Conservation (phyloP, 768 basidiomycete species). For the Auricularia sp. region DNA sequence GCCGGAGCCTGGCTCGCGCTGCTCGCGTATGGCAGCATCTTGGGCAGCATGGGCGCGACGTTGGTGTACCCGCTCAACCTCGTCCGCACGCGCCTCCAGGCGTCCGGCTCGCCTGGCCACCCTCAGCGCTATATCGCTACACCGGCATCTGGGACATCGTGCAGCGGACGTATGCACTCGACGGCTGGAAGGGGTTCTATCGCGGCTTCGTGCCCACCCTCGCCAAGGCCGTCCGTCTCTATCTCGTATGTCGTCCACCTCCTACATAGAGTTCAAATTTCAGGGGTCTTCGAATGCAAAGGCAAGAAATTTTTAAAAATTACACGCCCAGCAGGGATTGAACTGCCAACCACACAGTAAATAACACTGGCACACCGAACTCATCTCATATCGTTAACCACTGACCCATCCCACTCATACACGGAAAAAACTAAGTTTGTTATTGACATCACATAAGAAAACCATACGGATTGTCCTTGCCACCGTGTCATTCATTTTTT, state of each 20-base stretch:
- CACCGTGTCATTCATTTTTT: too few species aligned
- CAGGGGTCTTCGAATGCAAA: too few species aligned
- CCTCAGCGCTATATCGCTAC: slow-evolving; percentile 86
- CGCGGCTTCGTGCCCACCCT: slow-evolving; percentile 84
- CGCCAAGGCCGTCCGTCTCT: slow-evolving; percentile 95
- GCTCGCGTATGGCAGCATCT: slow-evolving; percentile 84
- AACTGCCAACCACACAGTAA: too few species aligned
- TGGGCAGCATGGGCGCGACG: slow-evolving; percentile 87
- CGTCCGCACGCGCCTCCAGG: slow-evolving; percentile 89
- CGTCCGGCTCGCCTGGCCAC: slow-evolving; percentile 91
- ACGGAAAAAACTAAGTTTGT: too few species aligned
- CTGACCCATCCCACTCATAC: too few species aligned
- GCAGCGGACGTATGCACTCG: slow-evolving; percentile 64
- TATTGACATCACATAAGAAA: too few species aligned
- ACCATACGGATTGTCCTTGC: too few species aligned
- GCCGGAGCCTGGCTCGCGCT: slow-evolving; percentile 84
- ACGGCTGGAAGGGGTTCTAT: slow-evolving; percentile 93
- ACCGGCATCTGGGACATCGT: slow-evolving; percentile 81
- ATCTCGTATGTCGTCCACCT: slow-evolving; percentile 95
- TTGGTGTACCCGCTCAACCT: slow-evolving; percentile 89
- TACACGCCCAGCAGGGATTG: too few species aligned
- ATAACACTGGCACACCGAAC: too few species aligned
- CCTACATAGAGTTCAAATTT: too few species aligned
- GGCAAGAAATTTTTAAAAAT: too few species aligned
- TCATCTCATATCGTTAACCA: too few species aligned